Percentiles rank a stretch among this genome's conserved stretches.
Evolutionary conservation across 2,329 filamentous ascomycete genomes (phyloP).

Genomic region (Colletotrichum orbiculare): DNA sequence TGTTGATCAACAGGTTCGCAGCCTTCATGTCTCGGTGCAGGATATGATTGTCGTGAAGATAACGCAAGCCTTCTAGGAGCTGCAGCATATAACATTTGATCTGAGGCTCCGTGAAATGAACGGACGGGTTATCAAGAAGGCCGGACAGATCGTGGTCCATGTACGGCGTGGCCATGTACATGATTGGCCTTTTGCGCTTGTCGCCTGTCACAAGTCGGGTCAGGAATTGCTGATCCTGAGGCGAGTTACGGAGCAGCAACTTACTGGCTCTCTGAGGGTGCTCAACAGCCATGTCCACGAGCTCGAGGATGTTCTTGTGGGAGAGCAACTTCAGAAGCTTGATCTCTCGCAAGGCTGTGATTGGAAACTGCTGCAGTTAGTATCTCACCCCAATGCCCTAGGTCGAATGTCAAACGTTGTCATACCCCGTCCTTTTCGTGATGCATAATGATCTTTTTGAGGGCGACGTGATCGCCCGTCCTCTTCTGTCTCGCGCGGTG

Average conservation of each 20-base stretch:
- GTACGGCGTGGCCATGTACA: slow-evolving; percentile 99
- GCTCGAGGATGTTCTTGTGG: slow-evolving; percentile 84
- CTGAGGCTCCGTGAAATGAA: slow-evolving; percentile 86
- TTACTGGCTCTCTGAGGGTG: slow-evolving; percentile 70
- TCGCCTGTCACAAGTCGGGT: slow-evolving; percentile 63
- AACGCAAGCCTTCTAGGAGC: slow-evolving; percentile 87
- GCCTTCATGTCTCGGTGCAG: slow-evolving; percentile 99
- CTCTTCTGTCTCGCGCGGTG: slow-evolving; percentile 86
- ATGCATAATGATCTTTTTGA: slow-evolving; percentile 99
- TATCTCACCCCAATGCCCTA: neutral
- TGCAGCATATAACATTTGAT: slow-evolving; percentile 99
- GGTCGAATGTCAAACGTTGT: slow-evolving; percentile 45
- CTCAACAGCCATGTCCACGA: slow-evolving; percentile 98
- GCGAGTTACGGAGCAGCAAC: slow-evolving; percentile 42
- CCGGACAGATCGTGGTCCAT: slow-evolving; percentile 99
- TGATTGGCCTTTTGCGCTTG: slow-evolving; percentile 83
- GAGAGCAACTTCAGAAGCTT: slow-evolving; percentile 96
- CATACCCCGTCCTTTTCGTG: slow-evolving; percentile 95
- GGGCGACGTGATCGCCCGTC: slow-evolving; percentile 80
- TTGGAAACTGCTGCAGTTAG: slow-evolving; percentile 77
- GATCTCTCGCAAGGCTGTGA: slow-evolving; percentile 96
- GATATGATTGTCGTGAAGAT: slow-evolving; percentile 90
- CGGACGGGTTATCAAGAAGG: slow-evolving; percentile 91
- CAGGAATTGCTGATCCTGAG: slow-evolving; percentile 36
- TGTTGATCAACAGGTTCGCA: slow-evolving; percentile 96